Base-by-base conservation (phyloP, 1,284 basidiomycete species). In the Ceratobasidium sp. region DNA sequence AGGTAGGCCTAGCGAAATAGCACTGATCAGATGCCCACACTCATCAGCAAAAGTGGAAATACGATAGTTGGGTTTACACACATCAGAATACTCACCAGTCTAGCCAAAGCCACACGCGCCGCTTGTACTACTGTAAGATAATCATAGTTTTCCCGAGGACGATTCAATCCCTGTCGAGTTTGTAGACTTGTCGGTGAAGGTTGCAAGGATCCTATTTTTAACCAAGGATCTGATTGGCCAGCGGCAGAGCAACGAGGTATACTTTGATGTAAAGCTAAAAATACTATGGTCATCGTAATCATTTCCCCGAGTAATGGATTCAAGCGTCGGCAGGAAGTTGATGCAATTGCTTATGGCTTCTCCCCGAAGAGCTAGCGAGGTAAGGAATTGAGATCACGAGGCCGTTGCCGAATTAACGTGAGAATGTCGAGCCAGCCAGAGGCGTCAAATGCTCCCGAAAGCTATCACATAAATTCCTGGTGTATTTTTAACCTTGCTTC, bases 121-220 rank as follows among this genome's bases (percentile, higher is more conserved):
- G 42, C 26, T 23, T 20, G 17, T 12, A 20, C 12, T 33, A 0
- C 23, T 33, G 5, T 4, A 17, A 0, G n/a, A 26, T 10, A 20
- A 66, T 15, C n/a, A 5, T 48, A 66, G 26, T 66, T 48, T 46
- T 20, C 6, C 44, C 44, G 64, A 64, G 61, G 40, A 13, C 20
- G 13, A 64, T 64, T 42, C 15, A 64, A 42, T 42, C 61, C 44
- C 64, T n/a, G 23, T 46, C 64, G 26, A 46, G 44, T 48, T 66
- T 44, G 44, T 28, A 33, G 23, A 46, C 13, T 42, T 75, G 23
- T 75, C 61, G 71, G 70, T 17, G 70, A 52, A 52, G 26, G 61
- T 75, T 48, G 57, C 71, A n/a, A 75, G 71, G 52, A 65, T 52
- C 44, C 71, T 56, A 65, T 74, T 38, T 75, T 42, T 50, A 52